Percentiles rank a stretch among this genome's conserved stretches.
phyloP scores from a whole-genome alignment of 75 land plant genomes.

The Picea glauca region DNA sequence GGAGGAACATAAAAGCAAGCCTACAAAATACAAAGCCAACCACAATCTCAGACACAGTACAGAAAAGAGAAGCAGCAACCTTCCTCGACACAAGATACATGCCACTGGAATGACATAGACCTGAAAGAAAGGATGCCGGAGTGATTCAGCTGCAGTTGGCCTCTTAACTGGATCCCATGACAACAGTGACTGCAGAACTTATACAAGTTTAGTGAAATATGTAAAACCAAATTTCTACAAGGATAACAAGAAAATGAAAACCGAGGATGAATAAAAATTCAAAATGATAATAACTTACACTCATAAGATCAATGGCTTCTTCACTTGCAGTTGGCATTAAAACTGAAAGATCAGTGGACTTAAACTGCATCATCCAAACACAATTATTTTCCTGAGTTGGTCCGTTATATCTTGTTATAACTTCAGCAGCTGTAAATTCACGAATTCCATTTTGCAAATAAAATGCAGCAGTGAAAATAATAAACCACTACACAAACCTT shows the following conservation, averaged over 20 bases:
- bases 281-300: conserved; percentile 18
- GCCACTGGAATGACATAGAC: conserved; percentile 4
- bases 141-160: conserved; percentile 44
- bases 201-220: neutral
- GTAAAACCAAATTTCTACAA: neutral
- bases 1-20: conserved; percentile 5
- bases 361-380: conserved; percentile 22
- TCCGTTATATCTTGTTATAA: neutral
- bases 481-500: neutral
- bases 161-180: conserved; percentile 48
- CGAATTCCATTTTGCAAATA: neutral
- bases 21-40: neutral
- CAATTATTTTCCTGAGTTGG: neutral
- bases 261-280: neutral
- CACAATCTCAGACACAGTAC: neutral
- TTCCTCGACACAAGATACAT: neutral
- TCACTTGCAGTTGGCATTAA: conserved; percentile 43
- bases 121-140: conserved; percentile 57
- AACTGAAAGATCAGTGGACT: conserved; percentile 25
- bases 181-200: conserved; percentile 26
- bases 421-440: neutral
- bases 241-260: neutral
- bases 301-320: conserved; percentile 47
- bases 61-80: neutral
- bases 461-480: neutral